Percentiles rank a stretch among this genome's conserved stretches.
Evolutionary conservation across 2,329 filamentous ascomycete species (phyloP).

Genomic region (Ceratocystis ficicola): DNA sequence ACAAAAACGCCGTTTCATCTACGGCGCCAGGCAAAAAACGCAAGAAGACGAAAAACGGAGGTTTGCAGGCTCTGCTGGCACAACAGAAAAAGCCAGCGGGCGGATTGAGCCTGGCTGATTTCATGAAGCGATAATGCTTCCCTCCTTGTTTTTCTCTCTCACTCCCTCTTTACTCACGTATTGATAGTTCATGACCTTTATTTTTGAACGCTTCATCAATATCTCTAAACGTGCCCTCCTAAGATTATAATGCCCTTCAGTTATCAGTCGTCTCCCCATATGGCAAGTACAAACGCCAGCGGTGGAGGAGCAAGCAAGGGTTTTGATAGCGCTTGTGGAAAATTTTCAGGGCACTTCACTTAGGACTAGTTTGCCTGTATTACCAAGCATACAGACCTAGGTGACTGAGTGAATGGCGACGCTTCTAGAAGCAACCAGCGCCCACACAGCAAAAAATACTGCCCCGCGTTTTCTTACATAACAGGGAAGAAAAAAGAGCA

Average conservation of each 20-base stretch:
- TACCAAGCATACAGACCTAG: neutral
- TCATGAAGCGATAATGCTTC: slow-evolving; percentile 34
- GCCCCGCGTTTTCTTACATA: slow-evolving; percentile 19
- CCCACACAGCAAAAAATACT: neutral
- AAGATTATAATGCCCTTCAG: neutral
- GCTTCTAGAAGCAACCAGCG: slow-evolving; percentile 4
- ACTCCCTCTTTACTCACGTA: neutral
- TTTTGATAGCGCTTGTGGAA: slow-evolving; percentile 2
- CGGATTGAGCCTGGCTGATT: slow-evolving; percentile 42
- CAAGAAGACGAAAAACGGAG: slow-evolving; percentile 52
- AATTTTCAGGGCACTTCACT: slow-evolving; percentile 17
- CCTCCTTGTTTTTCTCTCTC: neutral
- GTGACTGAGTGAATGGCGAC: neutral
- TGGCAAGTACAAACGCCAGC: neutral
- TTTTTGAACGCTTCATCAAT: too few species aligned
- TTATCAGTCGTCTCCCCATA: neutral
- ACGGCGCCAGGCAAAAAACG: slow-evolving; percentile 45
- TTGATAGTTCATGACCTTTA: too few species aligned
- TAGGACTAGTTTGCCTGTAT: neutral
- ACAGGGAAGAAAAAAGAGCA: slow-evolving; percentile 1
- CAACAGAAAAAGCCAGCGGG: slow-evolving; percentile 33
- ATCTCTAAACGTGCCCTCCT: too few species aligned
- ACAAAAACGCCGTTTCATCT: slow-evolving; percentile 34
- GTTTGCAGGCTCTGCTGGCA: slow-evolving; percentile 51
- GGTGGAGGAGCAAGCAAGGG: neutral